These are phyloP conservation scores for Filobasidium uniguttulatum DNA, from an alignment of 1,284 basidiomycete species.

Conservation along the genomic window DNA sequence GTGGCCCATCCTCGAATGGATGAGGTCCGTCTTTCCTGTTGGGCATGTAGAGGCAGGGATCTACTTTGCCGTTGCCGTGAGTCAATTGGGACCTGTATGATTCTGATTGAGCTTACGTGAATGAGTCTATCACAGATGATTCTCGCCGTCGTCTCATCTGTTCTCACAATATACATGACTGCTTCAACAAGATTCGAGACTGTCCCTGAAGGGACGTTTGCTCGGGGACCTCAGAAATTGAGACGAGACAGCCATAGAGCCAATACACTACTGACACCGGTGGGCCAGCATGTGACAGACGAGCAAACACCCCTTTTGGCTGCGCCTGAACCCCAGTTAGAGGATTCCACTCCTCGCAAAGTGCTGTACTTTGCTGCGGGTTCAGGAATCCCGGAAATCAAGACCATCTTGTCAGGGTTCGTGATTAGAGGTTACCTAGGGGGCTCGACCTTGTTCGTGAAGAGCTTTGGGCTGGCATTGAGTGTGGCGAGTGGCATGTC, in stretches of 20 bases:
- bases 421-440: conserved; percentile 97
- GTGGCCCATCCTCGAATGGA: conserved; percentile 53
- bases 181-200: conserved; percentile 62
- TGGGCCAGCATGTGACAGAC: conserved; percentile 8
- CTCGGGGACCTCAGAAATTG: background rate
- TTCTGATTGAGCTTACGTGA: background rate
- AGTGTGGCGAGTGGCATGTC: conserved; percentile 82
- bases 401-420: conserved; percentile 92
- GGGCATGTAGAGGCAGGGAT: conserved; percentile 44
- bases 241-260: background rate
- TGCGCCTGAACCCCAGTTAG: background rate
- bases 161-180: conserved; percentile 75
- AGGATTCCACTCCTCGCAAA: conserved; percentile 21
- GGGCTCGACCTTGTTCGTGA: conserved; percentile 76
- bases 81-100: too few species aligned
- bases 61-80: conserved; percentile 65
- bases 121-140: conserved; percentile 32
- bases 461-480: conserved; percentile 73
- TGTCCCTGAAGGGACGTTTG: background rate
- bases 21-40: conserved; percentile 47
- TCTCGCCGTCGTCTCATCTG: conserved; percentile 56
- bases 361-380: conserved; percentile 84
- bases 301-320: conserved; percentile 2
- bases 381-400: conserved; percentile 92
- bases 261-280: conserved; percentile 10